Base-by-base conservation (phyloP, 2,329 filamentous ascomycete genomes). In the Curvularia sp. region DNA sequence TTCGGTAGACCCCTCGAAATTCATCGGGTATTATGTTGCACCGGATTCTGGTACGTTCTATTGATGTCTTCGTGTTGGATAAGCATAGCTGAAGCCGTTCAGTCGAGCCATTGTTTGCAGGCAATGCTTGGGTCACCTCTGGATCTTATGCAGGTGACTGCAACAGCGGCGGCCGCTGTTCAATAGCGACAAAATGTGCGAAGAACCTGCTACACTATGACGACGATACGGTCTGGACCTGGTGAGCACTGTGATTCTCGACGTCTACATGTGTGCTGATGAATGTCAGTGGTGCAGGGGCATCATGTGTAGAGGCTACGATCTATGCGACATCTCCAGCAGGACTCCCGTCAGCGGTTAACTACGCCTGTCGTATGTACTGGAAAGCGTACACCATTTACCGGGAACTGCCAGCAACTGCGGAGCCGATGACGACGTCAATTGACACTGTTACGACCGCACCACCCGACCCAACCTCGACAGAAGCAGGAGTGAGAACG, bases 291-390 rank as follows among this genome's bases (percentile, higher is more conserved):
- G 6, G 4, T 1, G 48, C 15, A 41, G 9, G 9, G 12, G 22
- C n/a, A 2, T 41, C 48, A 10, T 56, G 57, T 31, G 38, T 49
- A 13, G n/a, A 42, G 15, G 38, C 49, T 28, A 56, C 57, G 1
- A 53, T 60, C 7, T 60, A 49, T 49, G 49, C 49, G 22, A 49
- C 33, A 28, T 44, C 22, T 15, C 49, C 49, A 20, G 48, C 51
- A 24, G 38, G 38, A 15, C 43, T 41, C 7, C 53, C 43, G 22
- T 60, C 57, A 20, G 57, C 49, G 9, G 12, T 31, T 22, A 53
- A 56, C 12, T 53, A 53, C 30, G 24, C 7, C 15, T 60, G 57
- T 18, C 43, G 38, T 22, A 12, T 15, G 18, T 9, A 20, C 33
- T 50, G 33, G 22, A 10, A 28, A 30, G 48, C 22, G 3, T 20